Percentiles rank a stretch among this genome's conserved stretches.
phyloP scores from a whole-genome alignment of 2,329 filamentous ascomycete genomes.

The Beauveria varroae region DNA sequence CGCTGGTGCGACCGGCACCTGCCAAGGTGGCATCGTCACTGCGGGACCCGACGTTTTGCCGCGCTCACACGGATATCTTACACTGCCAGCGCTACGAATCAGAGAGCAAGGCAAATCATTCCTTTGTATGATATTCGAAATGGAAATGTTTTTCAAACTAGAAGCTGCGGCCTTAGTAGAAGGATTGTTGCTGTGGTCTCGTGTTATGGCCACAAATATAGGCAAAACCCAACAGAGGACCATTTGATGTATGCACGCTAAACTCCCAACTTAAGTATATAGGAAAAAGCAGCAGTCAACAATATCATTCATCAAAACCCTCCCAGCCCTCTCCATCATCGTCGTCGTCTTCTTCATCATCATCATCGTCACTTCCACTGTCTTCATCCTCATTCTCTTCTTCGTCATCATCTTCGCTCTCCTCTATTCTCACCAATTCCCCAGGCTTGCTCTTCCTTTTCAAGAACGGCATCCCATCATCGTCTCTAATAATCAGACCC shows the following conservation, averaged over 20 bases:
- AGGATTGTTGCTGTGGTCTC: not conserved
- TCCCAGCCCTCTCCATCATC: not conserved
- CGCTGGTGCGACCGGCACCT: not conserved
- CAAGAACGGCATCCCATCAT: constrained; percentile 30
- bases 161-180: too few species aligned
- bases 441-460: constrained; percentile 28
- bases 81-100: too few species aligned
- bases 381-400: constrained; percentile 17
- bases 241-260: not conserved
- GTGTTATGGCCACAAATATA: not conserved
- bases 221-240: not conserved
- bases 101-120: too few species aligned
- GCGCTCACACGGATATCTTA: not conserved
- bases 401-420: constrained; percentile 27
- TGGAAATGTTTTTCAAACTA: too few species aligned
- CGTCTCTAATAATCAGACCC: constrained; percentile 41
- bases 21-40: constrained; percentile 5
- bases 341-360: not conserved
- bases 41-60: constrained; percentile 9
- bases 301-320: constrained; percentile 17
- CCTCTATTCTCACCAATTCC: constrained; percentile 14
- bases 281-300: not conserved
- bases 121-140: too few species aligned
- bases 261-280: not conserved
- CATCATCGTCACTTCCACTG: not conserved